These are phyloP conservation scores for Dactylellina haptotyla DNA, from an alignment of 2,329 filamentous ascomycete species.

Conservation along the genomic window DNA sequence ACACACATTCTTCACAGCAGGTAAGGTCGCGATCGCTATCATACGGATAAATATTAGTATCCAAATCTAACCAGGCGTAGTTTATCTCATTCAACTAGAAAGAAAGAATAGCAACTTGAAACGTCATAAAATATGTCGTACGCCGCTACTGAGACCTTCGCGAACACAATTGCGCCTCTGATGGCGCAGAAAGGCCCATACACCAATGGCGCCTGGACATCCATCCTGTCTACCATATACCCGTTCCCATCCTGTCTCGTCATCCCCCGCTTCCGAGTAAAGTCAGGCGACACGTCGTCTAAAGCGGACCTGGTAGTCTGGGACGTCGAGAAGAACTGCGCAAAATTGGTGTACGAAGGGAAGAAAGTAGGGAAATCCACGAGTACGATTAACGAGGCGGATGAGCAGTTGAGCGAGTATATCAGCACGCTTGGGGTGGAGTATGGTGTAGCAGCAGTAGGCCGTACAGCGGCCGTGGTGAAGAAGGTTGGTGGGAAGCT, in stretches of 20 bases:
- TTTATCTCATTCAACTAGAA: not conserved
- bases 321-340: constrained; percentile 31
- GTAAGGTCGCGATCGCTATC: no score
- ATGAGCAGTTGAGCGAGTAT: constrained; percentile 44
- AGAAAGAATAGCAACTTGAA: not conserved
- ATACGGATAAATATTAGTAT: no score
- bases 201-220: constrained; percentile 52
- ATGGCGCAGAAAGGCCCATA: constrained; percentile 41
- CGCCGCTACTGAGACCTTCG: constrained; percentile 20
- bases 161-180: constrained; percentile 35
- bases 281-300: constrained; percentile 1
- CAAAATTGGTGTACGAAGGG: constrained; percentile 48
- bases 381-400: constrained; percentile 44
- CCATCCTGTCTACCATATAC: constrained; percentile 40
- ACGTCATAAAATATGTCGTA: constrained; percentile 5
- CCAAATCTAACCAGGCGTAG: no score
- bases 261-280: constrained; percentile 41
- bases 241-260: constrained; percentile 46
- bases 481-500: constrained; percentile 36
- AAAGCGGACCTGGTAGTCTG: constrained; percentile 50
- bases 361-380: constrained; percentile 52
- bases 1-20: no score
- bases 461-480: constrained; percentile 35
- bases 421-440: constrained; percentile 31
- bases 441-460: constrained; percentile 46